phyloP scores from a whole-genome alignment of 2,329 filamentous ascomycete genomes.

The Aspergillus transmontanensis region DNA sequence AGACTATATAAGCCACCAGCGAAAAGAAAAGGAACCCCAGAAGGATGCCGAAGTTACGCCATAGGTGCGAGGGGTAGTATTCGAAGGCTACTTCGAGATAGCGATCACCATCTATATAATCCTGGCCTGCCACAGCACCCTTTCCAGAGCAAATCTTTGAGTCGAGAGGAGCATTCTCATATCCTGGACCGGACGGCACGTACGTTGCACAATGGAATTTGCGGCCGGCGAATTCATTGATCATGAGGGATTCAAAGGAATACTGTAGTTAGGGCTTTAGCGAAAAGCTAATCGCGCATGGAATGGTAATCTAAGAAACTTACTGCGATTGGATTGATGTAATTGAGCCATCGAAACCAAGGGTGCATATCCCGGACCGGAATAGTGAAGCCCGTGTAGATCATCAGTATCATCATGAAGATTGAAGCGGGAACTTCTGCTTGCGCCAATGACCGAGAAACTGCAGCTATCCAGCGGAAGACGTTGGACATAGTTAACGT shows the following conservation, averaged over 20 bases:
- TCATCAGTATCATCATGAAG: slow-evolving; percentile 45
- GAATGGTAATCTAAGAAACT: slow-evolving; percentile 3
- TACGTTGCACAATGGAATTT: slow-evolving; percentile 56
- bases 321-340: slow-evolving; percentile 70
- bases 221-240: slow-evolving; percentile 76
- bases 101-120: slow-evolving; percentile 59
- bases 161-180: slow-evolving; percentile 37
- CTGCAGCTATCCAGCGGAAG: slow-evolving; percentile 76
- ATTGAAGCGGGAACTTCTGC: slow-evolving; percentile 59
- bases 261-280: slow-evolving; percentile 48
- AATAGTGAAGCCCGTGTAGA: slow-evolving; percentile 55
- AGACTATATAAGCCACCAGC: slow-evolving; percentile 61
- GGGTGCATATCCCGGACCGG: slow-evolving; percentile 66
- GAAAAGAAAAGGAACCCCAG: slow-evolving; percentile 64
- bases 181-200: slow-evolving; percentile 47
- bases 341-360: slow-evolving; percentile 85
- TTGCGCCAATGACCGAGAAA: slow-evolving; percentile 67
- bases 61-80: slow-evolving; percentile 62
- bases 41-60: slow-evolving; percentile 70
- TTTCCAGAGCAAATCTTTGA: slow-evolving; percentile 60
- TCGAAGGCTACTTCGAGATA: slow-evolving; percentile 59
- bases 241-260: slow-evolving; percentile 77
- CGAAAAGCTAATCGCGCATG: neutral
- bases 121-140: slow-evolving; percentile 58
- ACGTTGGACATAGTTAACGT: slow-evolving; percentile 82